Evolutionary conservation across 1,284 basidiomycete genomes (phyloP).

Genomic region (Ustilago cynodontis): DNA sequence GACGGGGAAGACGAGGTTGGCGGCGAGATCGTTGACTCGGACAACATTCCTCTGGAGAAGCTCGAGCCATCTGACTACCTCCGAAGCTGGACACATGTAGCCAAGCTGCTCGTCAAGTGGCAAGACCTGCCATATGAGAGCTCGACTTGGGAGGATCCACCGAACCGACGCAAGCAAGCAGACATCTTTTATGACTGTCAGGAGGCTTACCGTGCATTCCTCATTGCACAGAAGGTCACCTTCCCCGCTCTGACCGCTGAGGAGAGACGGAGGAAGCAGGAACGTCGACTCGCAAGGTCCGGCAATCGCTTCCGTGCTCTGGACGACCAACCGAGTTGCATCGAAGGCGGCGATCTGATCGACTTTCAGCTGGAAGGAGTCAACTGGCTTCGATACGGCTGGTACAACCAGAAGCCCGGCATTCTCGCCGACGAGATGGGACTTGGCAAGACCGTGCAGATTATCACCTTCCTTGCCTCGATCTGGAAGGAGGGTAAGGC

Average conservation of each 20-base stretch:
- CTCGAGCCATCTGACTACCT: slow-evolving; percentile 33
- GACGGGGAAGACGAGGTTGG: slow-evolving; percentile 35
- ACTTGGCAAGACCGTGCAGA: slow-evolving; percentile 92
- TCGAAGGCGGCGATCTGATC: slow-evolving; percentile 71
- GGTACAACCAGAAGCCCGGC: slow-evolving; percentile 80
- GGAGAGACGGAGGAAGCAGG: slow-evolving; percentile 55
- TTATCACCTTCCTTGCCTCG: slow-evolving; percentile 85
- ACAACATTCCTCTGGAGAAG: slow-evolving; percentile 23
- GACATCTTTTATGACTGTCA: slow-evolving; percentile 77
- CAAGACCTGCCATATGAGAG: slow-evolving; percentile 88
- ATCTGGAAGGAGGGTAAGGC: slow-evolving; percentile 73
- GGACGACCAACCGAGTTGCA: slow-evolving; percentile 71
- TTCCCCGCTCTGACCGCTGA: slow-evolving; percentile 73
- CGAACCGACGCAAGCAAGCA: slow-evolving; percentile 76
- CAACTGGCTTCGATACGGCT: slow-evolving; percentile 79
- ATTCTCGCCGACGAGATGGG: slow-evolving; percentile 98
- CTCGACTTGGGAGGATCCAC: slow-evolving; percentile 87
- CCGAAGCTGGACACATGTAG: slow-evolving; percentile 39
- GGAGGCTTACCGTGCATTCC: slow-evolving; percentile 77
- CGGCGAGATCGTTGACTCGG: slow-evolving; percentile 37
- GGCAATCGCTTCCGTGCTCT: slow-evolving; percentile 66
- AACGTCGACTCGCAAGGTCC: slow-evolving; percentile 38
- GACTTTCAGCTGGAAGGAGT: slow-evolving; percentile 82
- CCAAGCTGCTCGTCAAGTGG: slow-evolving; percentile 78
- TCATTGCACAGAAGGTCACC: slow-evolving; percentile 77